Percentiles rank a stretch among this genome's conserved stretches.
Conservation (phyloP, 1,139 yeast species). For the Blastobotrys arbuscula region DNA sequence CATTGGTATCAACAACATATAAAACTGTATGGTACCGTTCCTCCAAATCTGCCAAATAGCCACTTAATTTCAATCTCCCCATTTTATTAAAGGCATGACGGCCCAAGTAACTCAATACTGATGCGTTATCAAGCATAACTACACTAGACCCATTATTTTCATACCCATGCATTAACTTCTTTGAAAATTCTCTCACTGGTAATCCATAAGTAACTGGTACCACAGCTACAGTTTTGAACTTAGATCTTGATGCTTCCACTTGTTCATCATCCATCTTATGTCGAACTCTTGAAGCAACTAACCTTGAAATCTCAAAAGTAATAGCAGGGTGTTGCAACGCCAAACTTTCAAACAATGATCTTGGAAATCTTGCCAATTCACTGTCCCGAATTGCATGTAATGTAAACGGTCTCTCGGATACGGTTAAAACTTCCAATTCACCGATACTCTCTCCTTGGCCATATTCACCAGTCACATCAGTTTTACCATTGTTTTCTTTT, state of each 20-base stretch:
- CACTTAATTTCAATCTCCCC: constrained; percentile 77
- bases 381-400: constrained; percentile 89
- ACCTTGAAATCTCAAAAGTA: constrained; percentile 82
- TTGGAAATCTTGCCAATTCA: constrained; percentile 88
- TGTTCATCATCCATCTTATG: constrained; percentile 22
- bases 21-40: constrained; percentile 82
- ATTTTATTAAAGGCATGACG: constrained; percentile 89
- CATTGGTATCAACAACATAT: constrained; percentile 81
- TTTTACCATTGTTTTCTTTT: constrained; percentile 30
- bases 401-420: constrained; percentile 64
- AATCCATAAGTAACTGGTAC: constrained; percentile 73
- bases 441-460: constrained; percentile 96
- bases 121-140: constrained; percentile 73
- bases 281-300: constrained; percentile 70
- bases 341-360: constrained; percentile 77
- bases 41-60: constrained; percentile 86
- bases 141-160: constrained; percentile 68
- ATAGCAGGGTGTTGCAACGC: constrained; percentile 84
- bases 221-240: constrained; percentile 75
- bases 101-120: constrained; percentile 76
- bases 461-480: constrained; percentile 61
- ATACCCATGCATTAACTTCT: constrained; percentile 61
- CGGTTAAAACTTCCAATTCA: constrained; percentile 89
- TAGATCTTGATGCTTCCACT: constrained; percentile 31
- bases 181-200: constrained; percentile 83